Base-by-base conservation (phyloP, 768 basidiomycete species). In the Lactarius sp. region DNA sequence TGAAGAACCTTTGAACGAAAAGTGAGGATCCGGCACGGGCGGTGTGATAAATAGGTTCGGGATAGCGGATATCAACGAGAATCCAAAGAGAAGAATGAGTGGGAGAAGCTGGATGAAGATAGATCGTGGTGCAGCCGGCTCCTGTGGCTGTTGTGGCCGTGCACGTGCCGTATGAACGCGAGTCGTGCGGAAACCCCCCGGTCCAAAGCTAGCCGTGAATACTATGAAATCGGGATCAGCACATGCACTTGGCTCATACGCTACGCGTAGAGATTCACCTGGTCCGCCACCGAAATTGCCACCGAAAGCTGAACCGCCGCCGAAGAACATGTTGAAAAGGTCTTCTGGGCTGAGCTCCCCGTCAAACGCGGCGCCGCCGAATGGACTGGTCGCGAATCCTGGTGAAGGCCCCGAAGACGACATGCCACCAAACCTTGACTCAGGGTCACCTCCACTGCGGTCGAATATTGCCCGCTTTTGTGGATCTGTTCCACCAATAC, bases 261-360 rank as follows among this genome's bases (percentile, higher is more conserved):
- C 69, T 1, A 67, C 69, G 41, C 71, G 73, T 60, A 64, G 27
- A 56, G 59, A 31, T 68, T 56, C 67, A 74, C 73, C 70, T 64
- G 85, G 83, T 2, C 83, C 81, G 12, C 81, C 79, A n/a, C 85
- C 83, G 72, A 46, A 85, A 83, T 37, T 44, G 44, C 44, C 44
- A 6, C 80, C 79, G 31, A 81, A 84, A 61, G 79, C 81, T 1
- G 81, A 80, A 20, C 80, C 84, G 27, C 89, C 89, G 18, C 93
- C 93, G 73, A 98, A 98, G 83, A 98, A 97, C 90, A 96, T 94
- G 72, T 98, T 96, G 79, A 98, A 98, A 60, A 98, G 73, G 62
- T 98, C 96, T 75, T 98, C 96, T 6, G 96, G 94, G 61, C 90
- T 94, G 69, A 98, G 78, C 75, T 98, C 95, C 59, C 85, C 85